Evolutionary conservation across 2,329 filamentous ascomycete species (phyloP), one percentile per base, ranked within the genome.

Genomic region (Samsoniella hepiali): DNA sequence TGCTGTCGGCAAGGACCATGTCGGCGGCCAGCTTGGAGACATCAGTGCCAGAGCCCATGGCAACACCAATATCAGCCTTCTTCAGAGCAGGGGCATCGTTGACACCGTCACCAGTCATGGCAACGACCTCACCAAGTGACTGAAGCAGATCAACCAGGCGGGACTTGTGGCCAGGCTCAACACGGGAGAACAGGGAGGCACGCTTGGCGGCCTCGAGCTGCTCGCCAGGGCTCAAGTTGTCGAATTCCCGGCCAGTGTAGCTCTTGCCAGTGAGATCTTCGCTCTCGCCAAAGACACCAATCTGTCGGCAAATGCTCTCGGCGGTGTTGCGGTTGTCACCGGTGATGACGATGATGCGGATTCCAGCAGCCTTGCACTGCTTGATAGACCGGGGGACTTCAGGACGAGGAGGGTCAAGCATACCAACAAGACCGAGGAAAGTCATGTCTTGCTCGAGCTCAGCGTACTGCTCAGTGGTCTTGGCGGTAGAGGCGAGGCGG

Each of bases 81-180:
- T 99, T 99, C 72, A 99, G 83, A 17, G 95, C 95, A 54, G 95
- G 95, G 5, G 95, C 95, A 76, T 99, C 95, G 73, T 99, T 99
- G 76, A 99, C 95, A 77, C 95, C 95, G 73, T 99, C 95, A 72
- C 95, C 95, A 69, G 95, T 99, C 95, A 99, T 99, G 69, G 95
- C 95, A 67, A 99, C 96, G 50, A 99, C 95, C 75, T 99, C 92
- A 65, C 91, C 91, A 58, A 91, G 83, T 64, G 91, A 92, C 76
- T 99, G 96, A 53, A 99, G 89, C 51, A 99, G 88, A 75, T 99
- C 95, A 55, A 99, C 94, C 53, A 99, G 87, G 78, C 92, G 95
- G n/a, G 91, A 96, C 84, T 99, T 99, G 84, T 99, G 95, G 57
- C 84, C 87, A 58, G 95, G 95, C 77, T 99, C 95, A 31, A 96